These are phyloP conservation scores for Aspergillus neotritici DNA, from an alignment of 2,329 filamentous ascomycete genomes.

Conservation along the genomic window DNA sequence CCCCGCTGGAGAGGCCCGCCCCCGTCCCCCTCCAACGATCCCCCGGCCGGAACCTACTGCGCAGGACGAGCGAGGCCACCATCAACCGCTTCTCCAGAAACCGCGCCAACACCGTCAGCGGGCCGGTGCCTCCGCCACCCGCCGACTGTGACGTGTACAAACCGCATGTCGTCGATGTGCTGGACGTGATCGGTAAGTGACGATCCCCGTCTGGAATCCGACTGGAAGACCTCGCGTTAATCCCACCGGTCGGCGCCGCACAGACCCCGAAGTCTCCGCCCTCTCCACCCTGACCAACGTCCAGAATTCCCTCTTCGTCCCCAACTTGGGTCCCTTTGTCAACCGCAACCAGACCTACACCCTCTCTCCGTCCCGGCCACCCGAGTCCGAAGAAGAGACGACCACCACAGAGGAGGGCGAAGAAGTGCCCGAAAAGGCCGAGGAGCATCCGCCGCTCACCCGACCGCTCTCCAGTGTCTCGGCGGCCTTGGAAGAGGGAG, in stretches of 20 bases:
- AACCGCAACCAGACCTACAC: slow-evolving; percentile 76
- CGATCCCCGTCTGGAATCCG: not conserved
- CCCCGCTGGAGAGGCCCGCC: too few species aligned
- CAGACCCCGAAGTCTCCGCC: slow-evolving; percentile 78
- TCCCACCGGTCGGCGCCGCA: not conserved
- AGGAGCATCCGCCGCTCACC: slow-evolving; percentile 21
- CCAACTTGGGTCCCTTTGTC: slow-evolving; percentile 67
- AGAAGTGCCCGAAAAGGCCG: slow-evolving; percentile 21
- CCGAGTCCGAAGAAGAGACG: slow-evolving; percentile 21
- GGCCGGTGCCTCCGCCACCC: slow-evolving; percentile 12
- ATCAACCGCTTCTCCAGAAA: slow-evolving; percentile 29
- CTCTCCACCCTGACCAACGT: slow-evolving; percentile 81
- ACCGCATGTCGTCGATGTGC: slow-evolving; percentile 58
- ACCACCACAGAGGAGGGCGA: slow-evolving; percentile 23
- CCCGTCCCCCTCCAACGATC: slow-evolving; percentile 1
- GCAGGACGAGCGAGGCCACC: slow-evolving; percentile 30
- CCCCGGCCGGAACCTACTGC: slow-evolving; percentile 20
- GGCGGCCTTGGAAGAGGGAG: slow-evolving; percentile 61
- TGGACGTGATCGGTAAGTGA: slow-evolving; percentile 61
- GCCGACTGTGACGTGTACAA: slow-evolving; percentile 48
- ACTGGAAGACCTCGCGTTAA: not conserved
- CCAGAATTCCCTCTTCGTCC: slow-evolving; percentile 82
- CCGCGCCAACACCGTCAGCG: slow-evolving; percentile 28
- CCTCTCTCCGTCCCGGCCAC: slow-evolving; percentile 50
- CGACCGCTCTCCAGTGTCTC: slow-evolving; percentile 56